Conservation (phyloP, 2,329 filamentous ascomycete genomes). For the Ophiobolus disseminans region DNA sequence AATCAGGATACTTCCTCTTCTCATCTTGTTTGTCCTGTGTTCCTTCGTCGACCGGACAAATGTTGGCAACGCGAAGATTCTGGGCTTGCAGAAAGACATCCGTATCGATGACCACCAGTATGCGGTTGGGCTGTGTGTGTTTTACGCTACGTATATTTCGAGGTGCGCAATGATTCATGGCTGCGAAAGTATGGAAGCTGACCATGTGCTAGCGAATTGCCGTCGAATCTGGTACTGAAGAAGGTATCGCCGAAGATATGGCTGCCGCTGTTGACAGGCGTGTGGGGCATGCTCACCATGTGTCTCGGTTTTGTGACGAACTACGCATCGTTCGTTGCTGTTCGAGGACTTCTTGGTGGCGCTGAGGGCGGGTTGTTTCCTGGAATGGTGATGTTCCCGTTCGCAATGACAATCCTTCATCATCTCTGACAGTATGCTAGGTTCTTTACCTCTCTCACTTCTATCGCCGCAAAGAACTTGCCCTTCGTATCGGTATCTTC, state of each 20-base stretch:
- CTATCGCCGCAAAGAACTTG: constrained; percentile 66
- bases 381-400: constrained; percentile 60
- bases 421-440: constrained; percentile 4
- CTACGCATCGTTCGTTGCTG: constrained; percentile 65
- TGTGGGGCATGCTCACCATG: constrained; percentile 67
- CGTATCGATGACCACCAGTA: constrained; percentile 68
- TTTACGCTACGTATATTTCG: constrained; percentile 69
- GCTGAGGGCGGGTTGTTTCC: constrained; percentile 71
- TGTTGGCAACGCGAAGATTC: constrained; percentile 73
- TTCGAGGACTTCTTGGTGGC: constrained; percentile 67
- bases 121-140: constrained; percentile 68
- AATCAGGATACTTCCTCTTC: constrained; percentile 65
- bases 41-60: constrained; percentile 74
- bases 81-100: constrained; percentile 64
- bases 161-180: constrained; percentile 50
- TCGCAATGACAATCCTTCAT: not conserved
- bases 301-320: constrained; percentile 62
- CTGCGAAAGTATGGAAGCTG: not conserved
- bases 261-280: constrained; percentile 63
- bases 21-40: constrained; percentile 71
- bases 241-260: constrained; percentile 66
- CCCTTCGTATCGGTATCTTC: constrained; percentile 70
- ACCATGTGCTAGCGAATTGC: constrained; percentile 61
- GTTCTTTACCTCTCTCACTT: constrained; percentile 68
- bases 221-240: constrained; percentile 70